Evolutionary conservation across 202 grass and related monocot genomes (phyloP).

Genomic region (Bolboschoenoplectus hybrid): DNA sequence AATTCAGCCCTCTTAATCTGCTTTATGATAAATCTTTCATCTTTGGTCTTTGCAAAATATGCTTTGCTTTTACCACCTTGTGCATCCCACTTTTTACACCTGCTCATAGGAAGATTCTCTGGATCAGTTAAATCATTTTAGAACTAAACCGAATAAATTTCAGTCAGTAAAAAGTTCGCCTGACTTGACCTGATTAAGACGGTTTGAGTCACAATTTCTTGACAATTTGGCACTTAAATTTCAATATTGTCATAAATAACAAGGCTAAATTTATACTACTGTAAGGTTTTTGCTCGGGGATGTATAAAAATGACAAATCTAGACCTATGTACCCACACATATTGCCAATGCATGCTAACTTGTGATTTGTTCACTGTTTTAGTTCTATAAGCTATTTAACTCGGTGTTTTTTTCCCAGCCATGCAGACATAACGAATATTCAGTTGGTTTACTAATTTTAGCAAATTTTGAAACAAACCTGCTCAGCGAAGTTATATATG

Average conservation of each 20-base stretch:
- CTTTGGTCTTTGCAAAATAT: conserved; percentile 87
- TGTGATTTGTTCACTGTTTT: background rate
- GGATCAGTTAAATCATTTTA: conserved; percentile 8
- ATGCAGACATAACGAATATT: conserved; percentile 14
- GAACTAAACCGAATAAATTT: background rate
- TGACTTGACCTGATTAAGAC: background rate
- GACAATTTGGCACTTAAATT: background rate
- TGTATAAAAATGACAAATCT: conserved; percentile 1
- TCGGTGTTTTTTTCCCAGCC: background rate
- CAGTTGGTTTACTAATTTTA: background rate
- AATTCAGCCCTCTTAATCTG: conserved; percentile 98
- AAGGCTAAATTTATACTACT: conserved; percentile 5
- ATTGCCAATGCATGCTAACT: background rate
- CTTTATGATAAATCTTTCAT: conserved; percentile 98
- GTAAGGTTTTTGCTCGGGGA: background rate
- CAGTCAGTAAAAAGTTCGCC: background rate
- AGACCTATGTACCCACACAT: background rate
- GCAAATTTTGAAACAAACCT: conserved; percentile 39
- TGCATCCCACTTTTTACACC: conserved; percentile 96
- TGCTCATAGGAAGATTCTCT: conserved; percentile 37
- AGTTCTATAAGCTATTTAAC: conserved; percentile 12
- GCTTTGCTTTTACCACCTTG: conserved; percentile 96
- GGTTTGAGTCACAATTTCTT: background rate
- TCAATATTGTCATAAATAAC: background rate
- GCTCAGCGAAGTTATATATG: conserved; percentile 88